Percentiles rank a stretch among this genome's conserved stretches.
Evolutionary conservation across 768 basidiomycete genomes (phyloP).

Genomic region (Pleurotus tuoliensis): DNA sequence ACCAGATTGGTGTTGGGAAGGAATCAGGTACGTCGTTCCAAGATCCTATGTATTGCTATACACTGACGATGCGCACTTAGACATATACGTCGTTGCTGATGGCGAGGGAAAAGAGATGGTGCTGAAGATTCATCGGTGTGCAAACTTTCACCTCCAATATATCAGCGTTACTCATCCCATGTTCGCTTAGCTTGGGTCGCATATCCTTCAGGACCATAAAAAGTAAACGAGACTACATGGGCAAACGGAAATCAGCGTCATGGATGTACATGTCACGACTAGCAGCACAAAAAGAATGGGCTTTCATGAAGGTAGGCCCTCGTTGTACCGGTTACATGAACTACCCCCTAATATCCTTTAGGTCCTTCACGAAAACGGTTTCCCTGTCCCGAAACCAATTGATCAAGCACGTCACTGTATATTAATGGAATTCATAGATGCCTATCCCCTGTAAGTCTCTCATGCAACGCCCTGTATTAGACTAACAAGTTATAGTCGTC

Average conservation of each 20-base stretch:
- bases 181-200: conserved; percentile 73
- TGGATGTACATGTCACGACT: conserved; percentile 99
- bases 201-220: conserved; percentile 97
- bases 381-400: conserved; percentile 90
- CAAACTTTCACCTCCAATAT: not conserved
- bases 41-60: not conserved
- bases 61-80: conserved; percentile 30
- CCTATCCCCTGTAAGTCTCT: conserved; percentile 90
- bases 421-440: conserved; percentile 94
- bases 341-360: conserved; percentile 22
- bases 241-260: conserved; percentile 91
- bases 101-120: conserved; percentile 82
- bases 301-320: conserved; percentile 87
- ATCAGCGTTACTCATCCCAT: not conserved
- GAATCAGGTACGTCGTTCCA: conserved; percentile 68
- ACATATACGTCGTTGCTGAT: conserved; percentile 89
- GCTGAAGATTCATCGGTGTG: conserved; percentile 88
- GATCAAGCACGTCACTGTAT: conserved; percentile 95
- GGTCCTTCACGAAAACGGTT: conserved; percentile 88
- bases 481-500: conserved; percentile 63
- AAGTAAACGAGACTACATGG: conserved; percentile 92
- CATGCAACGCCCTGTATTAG: too few species aligned
- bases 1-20: conserved; percentile 98
- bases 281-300: conserved; percentile 96
- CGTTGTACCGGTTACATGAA: not conserved